Evolutionary conservation across 108 stramenopile genomes (phyloP).

Genomic region (Cyclotella sp.): DNA sequence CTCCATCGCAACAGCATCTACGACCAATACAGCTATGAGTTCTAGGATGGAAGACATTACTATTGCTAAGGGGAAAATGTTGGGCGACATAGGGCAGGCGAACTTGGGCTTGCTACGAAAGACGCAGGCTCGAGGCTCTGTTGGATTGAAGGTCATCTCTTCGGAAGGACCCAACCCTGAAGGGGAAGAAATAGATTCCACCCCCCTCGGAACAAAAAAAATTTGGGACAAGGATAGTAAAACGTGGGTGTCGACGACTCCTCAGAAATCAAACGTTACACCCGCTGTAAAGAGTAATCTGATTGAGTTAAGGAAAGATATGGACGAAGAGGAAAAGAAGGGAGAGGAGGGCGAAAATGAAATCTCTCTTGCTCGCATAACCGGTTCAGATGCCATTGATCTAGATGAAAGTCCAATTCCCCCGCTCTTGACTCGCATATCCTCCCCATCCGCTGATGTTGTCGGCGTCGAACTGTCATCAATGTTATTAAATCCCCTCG

Average conservation of each 20-base stretch:
- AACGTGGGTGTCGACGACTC: conserved; percentile 12
- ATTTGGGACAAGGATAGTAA: conserved; percentile 6
- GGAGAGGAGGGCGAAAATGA: not conserved
- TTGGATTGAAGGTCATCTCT: not conserved
- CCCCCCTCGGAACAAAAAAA: conserved; percentile 2
- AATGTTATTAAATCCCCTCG: not conserved
- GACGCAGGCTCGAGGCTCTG: conserved; percentile 1
- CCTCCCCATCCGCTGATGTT: conserved; percentile 22
- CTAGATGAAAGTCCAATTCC: conserved; percentile 18
- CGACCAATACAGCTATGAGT: conserved; percentile 3
- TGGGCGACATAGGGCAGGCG: conserved; percentile 25
- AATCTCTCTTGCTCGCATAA: conserved; percentile 7
- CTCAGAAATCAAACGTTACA: conserved; percentile 20
- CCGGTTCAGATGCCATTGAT: not conserved
- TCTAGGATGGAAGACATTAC: conserved; percentile 21
- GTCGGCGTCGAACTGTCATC: not conserved
- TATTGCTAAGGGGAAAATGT: conserved; percentile 26
- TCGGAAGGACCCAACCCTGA: not conserved
- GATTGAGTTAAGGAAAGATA: not conserved
- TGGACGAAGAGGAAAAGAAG: conserved; percentile 13
- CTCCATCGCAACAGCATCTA: conserved; percentile 14
- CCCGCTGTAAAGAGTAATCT: not conserved
- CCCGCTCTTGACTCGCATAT: conserved; percentile 27
- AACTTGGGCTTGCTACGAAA: conserved; percentile 17
- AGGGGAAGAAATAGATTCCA: not conserved